Base-by-base conservation (phyloP, 257 asterid genomes). In the Jacaranda mimosifolia region DNA sequence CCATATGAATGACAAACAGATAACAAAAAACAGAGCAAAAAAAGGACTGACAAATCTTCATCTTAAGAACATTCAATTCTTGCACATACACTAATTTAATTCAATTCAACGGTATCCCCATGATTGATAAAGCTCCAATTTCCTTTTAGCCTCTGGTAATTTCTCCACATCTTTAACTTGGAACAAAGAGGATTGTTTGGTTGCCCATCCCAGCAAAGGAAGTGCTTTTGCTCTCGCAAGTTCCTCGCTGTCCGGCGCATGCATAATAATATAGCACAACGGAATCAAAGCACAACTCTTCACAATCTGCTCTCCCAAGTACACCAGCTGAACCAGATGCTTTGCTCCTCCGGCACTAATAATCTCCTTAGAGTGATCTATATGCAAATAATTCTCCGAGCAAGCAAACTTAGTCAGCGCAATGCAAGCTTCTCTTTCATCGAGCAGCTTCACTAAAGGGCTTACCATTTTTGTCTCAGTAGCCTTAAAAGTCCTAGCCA, bases 181-280 rank as follows among this genome's bases (percentile, higher is more conserved):
- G 62, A 39, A 71, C 77, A 85, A 39, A 32, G 21, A 14, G 0
- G 88, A 69, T 58, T 88, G 93, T 36, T 91, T 91, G 18, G 88
- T 86, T 9, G 91, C 97, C 97, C 97, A 88, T 73, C 88, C 95
- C 1, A 91, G 86, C 74, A 91, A 89, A 0, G 85, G 71, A 3
- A 89, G 88, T 26, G 86, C 95, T 74, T 86, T 91, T 0, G 92
- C 93, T 12, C 59, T 79, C 0, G 95, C 93, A 17, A 91, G 86
- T 55, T 89, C 95, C 72, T 91, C 97, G 35, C 97, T 88, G 39
- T 91, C 92, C 2, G 97, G 95, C 5, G 86, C 91, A 40, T 91
- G 87, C 79, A 86, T 74, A 0, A 93, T 87, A 51, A 88, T 85
- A 56, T 71, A 81, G 81, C 90, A 83, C 19, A 89, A 76, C 57